These are phyloP conservation scores for Nicotiana sylvestris DNA, from an alignment of 257 asterid genomes.

Conservation along the genomic window DNA sequence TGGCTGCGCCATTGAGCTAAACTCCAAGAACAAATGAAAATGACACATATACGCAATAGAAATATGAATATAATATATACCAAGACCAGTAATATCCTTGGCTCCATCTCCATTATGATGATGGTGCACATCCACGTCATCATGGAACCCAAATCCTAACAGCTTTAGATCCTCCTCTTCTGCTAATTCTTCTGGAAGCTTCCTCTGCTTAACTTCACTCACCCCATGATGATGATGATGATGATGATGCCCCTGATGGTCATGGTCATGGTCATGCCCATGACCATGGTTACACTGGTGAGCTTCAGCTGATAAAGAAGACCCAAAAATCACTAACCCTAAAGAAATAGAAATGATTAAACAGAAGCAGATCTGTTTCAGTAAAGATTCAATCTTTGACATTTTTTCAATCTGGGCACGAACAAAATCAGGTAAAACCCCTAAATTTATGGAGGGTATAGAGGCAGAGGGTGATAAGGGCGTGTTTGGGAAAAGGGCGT, in stretches of 20 bases:
- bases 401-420: neutral
- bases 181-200: conserved; percentile 84
- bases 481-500: conserved; percentile 30
- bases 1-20: too few relatives aligned
- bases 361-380: conserved; percentile 19
- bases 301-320: neutral
- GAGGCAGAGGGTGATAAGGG: conserved; percentile 1
- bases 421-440: neutral
- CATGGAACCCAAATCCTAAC: conserved; percentile 42
- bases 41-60: neutral
- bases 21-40: neutral
- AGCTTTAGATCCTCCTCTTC: conserved; percentile 85
- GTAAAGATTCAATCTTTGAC: neutral
- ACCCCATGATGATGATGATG: conserved; percentile 25
- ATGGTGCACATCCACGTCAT: conserved; percentile 16
- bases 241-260: conserved; percentile 15
- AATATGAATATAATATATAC: conserved; percentile 22
- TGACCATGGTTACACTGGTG: conserved; percentile 66
- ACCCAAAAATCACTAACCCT: neutral
- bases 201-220: conserved; percentile 26
- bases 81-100: conserved; percentile 59
- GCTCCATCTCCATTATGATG: conserved; percentile 26
- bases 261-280: conserved; percentile 20
- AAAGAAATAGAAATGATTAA: neutral
- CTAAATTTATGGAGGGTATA: neutral